Evolutionary conservation across 495 filamentous ascomycete species (phyloP).

Genomic region (Articulospora tetracladia): DNA sequence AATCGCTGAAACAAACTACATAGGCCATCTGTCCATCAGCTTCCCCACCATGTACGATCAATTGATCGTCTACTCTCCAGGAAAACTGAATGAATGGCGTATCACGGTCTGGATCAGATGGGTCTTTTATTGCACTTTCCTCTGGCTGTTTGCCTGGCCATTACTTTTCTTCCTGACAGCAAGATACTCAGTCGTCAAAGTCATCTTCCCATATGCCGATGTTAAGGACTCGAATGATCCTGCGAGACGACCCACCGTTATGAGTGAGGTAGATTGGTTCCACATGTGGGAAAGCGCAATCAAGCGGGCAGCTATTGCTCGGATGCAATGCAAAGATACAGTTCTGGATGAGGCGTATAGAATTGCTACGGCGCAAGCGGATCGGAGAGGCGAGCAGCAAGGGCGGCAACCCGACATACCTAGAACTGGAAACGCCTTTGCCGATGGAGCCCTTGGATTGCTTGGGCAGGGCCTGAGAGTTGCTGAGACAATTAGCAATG

Average conservation of each 20-base stretch:
- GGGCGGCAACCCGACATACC: constrained; percentile 2
- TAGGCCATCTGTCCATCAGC: constrained; percentile 45
- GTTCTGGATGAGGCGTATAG: constrained; percentile 23
- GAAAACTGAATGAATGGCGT: constrained; percentile 52
- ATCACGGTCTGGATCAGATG: constrained; percentile 50
- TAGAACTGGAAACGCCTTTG: constrained; percentile 23
- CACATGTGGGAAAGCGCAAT: constrained; percentile 19
- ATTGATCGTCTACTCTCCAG: constrained; percentile 52
- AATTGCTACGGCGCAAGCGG: constrained; percentile 9
- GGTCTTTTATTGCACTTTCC: constrained; percentile 56
- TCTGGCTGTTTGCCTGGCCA: constrained; percentile 62
- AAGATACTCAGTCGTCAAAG: constrained; percentile 53
- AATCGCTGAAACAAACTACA: constrained; percentile 56
- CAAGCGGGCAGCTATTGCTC: constrained; percentile 20
- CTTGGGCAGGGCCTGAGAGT: constrained; percentile 16
- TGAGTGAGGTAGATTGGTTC: constrained; percentile 20
- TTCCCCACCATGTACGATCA: constrained; percentile 46
- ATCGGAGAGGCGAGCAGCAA: constrained; percentile 9
- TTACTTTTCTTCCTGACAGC: constrained; percentile 57
- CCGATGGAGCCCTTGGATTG: constrained; percentile 21
- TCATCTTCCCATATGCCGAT: constrained; percentile 43
- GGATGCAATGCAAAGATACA: constrained; percentile 16
- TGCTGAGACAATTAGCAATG: constrained; percentile 5
- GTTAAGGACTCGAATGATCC: neutral
- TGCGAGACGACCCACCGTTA: constrained; percentile 2